Conservation (phyloP, 768 basidiomycete species). For the Tylopilus intermedius region DNA sequence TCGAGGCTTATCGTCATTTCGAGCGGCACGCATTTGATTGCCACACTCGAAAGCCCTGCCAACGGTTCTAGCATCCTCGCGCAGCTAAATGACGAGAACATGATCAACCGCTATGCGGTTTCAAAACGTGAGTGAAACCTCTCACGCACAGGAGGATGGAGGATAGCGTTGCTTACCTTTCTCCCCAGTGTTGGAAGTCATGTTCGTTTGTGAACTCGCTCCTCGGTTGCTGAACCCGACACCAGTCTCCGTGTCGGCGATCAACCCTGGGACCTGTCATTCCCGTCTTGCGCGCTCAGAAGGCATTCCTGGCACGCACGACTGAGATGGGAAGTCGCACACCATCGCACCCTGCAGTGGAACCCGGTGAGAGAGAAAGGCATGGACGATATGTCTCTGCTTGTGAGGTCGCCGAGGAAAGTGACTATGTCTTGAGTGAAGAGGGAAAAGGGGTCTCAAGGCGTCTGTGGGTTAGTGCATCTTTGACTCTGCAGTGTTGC, state of each 20-base stretch:
- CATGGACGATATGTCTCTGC: slow-evolving; percentile 17
- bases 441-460: slow-evolving; percentile 29
- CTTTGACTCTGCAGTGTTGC: neutral
- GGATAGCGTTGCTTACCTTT: neutral
- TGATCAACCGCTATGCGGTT: slow-evolving; percentile 23
- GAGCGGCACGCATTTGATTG: slow-evolving; percentile 28
- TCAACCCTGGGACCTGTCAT: slow-evolving; percentile 34
- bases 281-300: slow-evolving; percentile 25
- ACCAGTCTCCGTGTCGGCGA: slow-evolving; percentile 28
- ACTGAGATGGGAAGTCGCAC: slow-evolving; percentile 35
- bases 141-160: neutral
- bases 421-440: slow-evolving; percentile 29
- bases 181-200: slow-evolving; percentile 29
- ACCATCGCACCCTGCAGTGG: slow-evolving; percentile 31
- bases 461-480: slow-evolving; percentile 31
- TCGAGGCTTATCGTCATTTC: slow-evolving; percentile 31
- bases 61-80: slow-evolving; percentile 26
- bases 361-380: slow-evolving; percentile 21
- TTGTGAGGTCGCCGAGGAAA: slow-evolving; percentile 27
- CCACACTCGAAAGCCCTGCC: slow-evolving; percentile 5
- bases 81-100: slow-evolving; percentile 25
- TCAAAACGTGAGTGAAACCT: slow-evolving; percentile 23
- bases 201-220: slow-evolving; percentile 34
- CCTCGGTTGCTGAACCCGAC: slow-evolving; percentile 26
- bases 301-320: slow-evolving; percentile 26